Base-by-base conservation (phyloP, 768 basidiomycete species). In the Leccinum variicolor region DNA sequence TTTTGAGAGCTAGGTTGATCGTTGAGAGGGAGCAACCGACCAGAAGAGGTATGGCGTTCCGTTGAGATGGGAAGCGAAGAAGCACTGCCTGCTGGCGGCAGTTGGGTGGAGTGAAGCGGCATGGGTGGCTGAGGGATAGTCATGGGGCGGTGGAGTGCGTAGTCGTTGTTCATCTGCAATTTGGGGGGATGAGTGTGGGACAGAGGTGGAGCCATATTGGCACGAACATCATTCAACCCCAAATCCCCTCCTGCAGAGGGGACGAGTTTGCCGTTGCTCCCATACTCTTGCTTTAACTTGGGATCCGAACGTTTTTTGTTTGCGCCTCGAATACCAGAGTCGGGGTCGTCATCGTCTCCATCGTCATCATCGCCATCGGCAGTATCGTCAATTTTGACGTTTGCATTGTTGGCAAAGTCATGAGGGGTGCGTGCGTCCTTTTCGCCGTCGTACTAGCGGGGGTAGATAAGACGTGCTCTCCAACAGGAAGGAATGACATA, bases 401-500 rank as follows among this genome's bases (percentile, higher is more conserved):
- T 66, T 1, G 65, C 53, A 17, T 73, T 76, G 63, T 73, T 76
- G 4, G 66, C 70, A 60, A 83, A 83, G 66, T 83, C 81, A n/a
- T 71, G 66, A 0, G 81, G 81, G 1, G 77, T 75, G 56, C 77
- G 77, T 0, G 75, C 70, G 59, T 84, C 82, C 57, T 76, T 74
- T 54, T 83, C 81, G 33, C 81, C 81, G 31, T 79, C 77, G 51
- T 81, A 82, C 81, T 83, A 50, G 25, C 2, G n/a, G 29, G 49
- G 14, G 29, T 13, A 46, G 50, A 39, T 52, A 50, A 63, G 61
- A 19, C 25, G 34, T 3, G 36, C n/a, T 61, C 74, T 57, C 29
- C 0, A 43, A 17, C 3, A 11, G 28, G 9, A 28, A 13, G 7
- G 26, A n/a, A 17, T 10, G 51, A 61, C 66, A 25, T 68, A 83